phyloP scores from a whole-genome alignment of 2,329 filamentous ascomycete species.

The Fusarium setosum region DNA sequence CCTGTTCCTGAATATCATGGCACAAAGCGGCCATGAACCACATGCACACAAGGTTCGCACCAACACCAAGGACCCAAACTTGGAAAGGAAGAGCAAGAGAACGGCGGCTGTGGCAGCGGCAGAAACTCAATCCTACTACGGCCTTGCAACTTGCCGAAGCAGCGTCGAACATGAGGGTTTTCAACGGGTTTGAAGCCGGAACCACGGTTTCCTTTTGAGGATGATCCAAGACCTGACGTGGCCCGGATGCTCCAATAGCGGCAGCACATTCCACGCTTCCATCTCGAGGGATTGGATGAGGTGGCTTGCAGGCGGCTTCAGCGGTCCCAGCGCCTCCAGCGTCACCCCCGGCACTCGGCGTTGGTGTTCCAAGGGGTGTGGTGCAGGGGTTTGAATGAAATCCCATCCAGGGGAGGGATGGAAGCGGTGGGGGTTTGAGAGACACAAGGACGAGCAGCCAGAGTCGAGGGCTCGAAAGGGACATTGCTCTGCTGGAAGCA shows the following conservation, averaged over 20 bases:
- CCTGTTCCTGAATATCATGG: constrained; percentile 35
- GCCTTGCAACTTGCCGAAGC: not conserved
- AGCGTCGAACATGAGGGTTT: not conserved
- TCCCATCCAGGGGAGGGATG: constrained; percentile 23
- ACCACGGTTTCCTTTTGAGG: not conserved
- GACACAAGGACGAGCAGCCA: no score
- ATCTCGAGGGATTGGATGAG: constrained; percentile 40
- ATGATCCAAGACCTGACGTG: constrained; percentile 25
- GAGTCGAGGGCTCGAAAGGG: no score
- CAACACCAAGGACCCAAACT: not conserved
- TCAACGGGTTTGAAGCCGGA: not conserved
- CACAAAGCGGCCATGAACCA: constrained; percentile 14
- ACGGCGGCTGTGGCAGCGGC: not conserved
- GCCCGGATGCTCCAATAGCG: constrained; percentile 40
- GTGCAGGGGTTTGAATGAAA: constrained; percentile 18
- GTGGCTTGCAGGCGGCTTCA: constrained; percentile 39
- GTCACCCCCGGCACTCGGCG: constrained; percentile 22
- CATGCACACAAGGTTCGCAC: constrained; percentile 14
- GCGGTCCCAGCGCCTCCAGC: constrained; percentile 37
- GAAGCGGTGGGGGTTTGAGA: constrained; percentile 18
- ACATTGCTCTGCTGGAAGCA: not conserved
- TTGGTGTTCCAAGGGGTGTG: constrained; percentile 12
- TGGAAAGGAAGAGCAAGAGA: constrained; percentile 8
- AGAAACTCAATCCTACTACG: not conserved
- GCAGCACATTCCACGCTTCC: constrained; percentile 41